Base-by-base conservation (phyloP, 768 basidiomycete species). In the Panaeolus papilionaceus region DNA sequence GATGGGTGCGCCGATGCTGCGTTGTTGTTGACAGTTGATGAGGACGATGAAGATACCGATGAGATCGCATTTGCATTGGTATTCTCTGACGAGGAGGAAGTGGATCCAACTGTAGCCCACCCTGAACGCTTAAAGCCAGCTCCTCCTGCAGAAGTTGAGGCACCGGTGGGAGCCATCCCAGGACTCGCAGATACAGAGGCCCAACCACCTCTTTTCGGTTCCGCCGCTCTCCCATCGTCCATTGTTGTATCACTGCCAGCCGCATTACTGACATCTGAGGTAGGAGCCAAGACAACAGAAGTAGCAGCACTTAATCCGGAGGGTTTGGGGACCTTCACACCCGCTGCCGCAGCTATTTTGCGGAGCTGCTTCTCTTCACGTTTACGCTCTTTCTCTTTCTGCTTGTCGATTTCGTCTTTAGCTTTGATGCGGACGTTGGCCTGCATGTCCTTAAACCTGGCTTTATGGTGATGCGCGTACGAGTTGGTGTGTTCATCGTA, bases 401-500 rank as follows among this genome's bases (percentile, higher is more conserved):
- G 86, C 72, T 85, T 91, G 69, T 92, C 91, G 16, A 88, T 71
- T 64, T 92, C 92, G 66, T 87, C 90, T 71, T 87, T 82, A 16
- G 85, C 84, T 65, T 88, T 87, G n/a, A 88, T 78, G 11, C 90
- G 88, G 62, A 86, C 86, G 62, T 88, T 88, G 37, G 88, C 87
- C 79, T 93, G 91, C 92, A 94, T 92, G 71, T 94, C 93, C 71
- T 82, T 89, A 75, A 89, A 86, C 62, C 94, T 90, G 40, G 90
- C 90, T 78, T 92, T 94, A 80, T 94, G 93, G 72, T 93, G 92
- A 73, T 94, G 93, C 0, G 92, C 92, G 71, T 94, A 94, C 7
- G 94, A 94, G 73, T 94, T 95, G 64, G 92, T 92, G 77, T 95
- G 94, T 73, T 95, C 94, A 70, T 95, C 94, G 72, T 92, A 95